Evolutionary conservation across 129 eudicot genomes (phyloP), one percentile per base, ranked within the genome.

Genomic region (Flaveria robusta): DNA sequence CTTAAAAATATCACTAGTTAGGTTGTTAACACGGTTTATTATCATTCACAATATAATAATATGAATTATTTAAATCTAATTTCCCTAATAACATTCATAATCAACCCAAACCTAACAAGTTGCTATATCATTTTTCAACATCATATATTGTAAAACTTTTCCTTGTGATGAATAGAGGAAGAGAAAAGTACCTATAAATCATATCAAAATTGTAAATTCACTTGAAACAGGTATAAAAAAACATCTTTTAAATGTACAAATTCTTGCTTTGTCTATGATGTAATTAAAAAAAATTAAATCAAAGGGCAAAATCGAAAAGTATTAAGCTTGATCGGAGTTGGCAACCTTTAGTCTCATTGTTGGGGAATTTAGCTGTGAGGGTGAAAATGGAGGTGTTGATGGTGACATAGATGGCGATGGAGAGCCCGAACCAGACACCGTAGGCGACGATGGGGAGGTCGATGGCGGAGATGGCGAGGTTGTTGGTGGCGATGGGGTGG

Each of bases 351-450:
- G 88, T 55, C 86, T 81, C 79, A 86, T 84, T 5, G 88, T 84
- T 42, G 97, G 97, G 41, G 97, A 91, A 4, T 84, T 86, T 51
- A 79, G 82, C 34, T 85, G 76, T 27, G 88, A 75, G 26, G 91
- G 87, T 2, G 92, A 83, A 66, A 74, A 58, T 7, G 69, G 69
- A 31, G 86, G 79, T 5, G 88, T 66, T 1, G 54, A 27, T n/a
- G 68, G 19, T 1, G 85, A 74, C 3, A 73, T 50, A 3, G 79
- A 37, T 18, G 81, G 51, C 19, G 84, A 75, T 9, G 10, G 65
- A 7, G 82, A 79, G 5, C 1, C 2, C 49, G 13, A 43, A 43
- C 1, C 11, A 43, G 71, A 49, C 29, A 49, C n/a, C 55, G 54
- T 14, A 16, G 67, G 23, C 41, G 83, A 31, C 15, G 65, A 58